A percentile compares a stretch with the other conserved stretches of the same genome.
Evolutionary conservation across 495 filamentous ascomycete genomes (phyloP).

Genomic region (Staphylotrichum longicolle): DNA sequence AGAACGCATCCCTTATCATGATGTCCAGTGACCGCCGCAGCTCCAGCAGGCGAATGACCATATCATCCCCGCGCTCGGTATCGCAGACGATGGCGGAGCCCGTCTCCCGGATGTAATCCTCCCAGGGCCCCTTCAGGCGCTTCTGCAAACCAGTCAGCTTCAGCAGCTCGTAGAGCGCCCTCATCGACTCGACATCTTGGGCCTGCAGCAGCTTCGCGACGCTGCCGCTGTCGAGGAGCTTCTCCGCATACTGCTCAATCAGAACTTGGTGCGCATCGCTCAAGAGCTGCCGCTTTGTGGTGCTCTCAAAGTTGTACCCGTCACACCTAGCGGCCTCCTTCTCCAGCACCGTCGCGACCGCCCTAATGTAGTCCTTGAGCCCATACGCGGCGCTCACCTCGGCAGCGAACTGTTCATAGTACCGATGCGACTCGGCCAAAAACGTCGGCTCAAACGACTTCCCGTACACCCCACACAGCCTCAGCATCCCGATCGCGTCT

Average conservation of each 20-base stretch:
- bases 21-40: conserved; percentile 79
- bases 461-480: conserved; percentile 74
- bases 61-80: conserved; percentile 71
- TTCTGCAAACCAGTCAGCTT: conserved; percentile 60
- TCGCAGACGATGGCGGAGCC: conserved; percentile 79
- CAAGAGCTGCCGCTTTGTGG: conserved; percentile 74
- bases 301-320: conserved; percentile 72
- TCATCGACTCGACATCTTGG: conserved; percentile 62
- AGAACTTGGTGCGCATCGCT: conserved; percentile 65
- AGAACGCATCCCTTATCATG: conserved; percentile 69
- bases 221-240: conserved; percentile 60
- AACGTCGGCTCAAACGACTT: conserved; percentile 76
- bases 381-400: conserved; percentile 52
- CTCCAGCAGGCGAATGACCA: conserved; percentile 78
- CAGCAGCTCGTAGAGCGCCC: conserved; percentile 74
- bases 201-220: conserved; percentile 66
- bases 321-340: conserved; percentile 72
- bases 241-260: conserved; percentile 57
- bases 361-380: conserved; percentile 68
- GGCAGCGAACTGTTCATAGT: conserved; percentile 63
- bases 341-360: conserved; percentile 62
- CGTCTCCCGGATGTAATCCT: conserved; percentile 71
- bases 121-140: conserved; percentile 68
- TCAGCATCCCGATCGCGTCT: conserved; percentile 74
- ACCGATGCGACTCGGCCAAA: conserved; percentile 61